A percentile compares a stretch with the other conserved stretches of the same genome.
phyloP scores from a whole-genome alignment of 768 basidiomycete species.

The Trametes meyenii region DNA sequence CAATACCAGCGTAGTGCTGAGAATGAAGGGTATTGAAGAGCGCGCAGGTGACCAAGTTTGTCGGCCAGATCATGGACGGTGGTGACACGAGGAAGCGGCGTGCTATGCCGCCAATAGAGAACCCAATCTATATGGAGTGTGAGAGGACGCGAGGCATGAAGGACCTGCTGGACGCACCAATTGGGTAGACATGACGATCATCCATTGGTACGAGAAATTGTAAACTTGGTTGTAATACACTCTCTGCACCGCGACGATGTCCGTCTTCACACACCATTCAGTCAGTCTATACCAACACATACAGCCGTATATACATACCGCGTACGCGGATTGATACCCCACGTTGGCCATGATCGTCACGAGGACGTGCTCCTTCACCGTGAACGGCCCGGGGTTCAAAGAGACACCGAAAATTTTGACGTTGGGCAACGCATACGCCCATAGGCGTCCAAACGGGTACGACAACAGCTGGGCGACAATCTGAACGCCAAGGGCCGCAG shows the following conservation, averaged over 20 bases:
- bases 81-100: slow-evolving; percentile 49
- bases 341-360: slow-evolving; percentile 47
- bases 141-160: background rate
- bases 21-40: slow-evolving; percentile 48
- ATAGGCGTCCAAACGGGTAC: slow-evolving; percentile 64
- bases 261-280: slow-evolving; percentile 34
- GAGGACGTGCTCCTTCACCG: slow-evolving; percentile 72
- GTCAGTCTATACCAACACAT: too few species aligned
- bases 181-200: slow-evolving; percentile 45
- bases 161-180: slow-evolving; percentile 10
- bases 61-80: slow-evolving; percentile 50
- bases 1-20: slow-evolving; percentile 45
- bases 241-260: slow-evolving; percentile 48
- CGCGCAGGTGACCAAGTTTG: slow-evolving; percentile 45
- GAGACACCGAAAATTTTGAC: slow-evolving; percentile 52
- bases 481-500: slow-evolving; percentile 17
- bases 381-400: slow-evolving; percentile 71
- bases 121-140: slow-evolving; percentile 36
- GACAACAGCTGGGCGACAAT: slow-evolving; percentile 70
- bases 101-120: slow-evolving; percentile 47
- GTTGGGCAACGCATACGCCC: slow-evolving; percentile 57
- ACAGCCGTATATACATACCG: slow-evolving; percentile 20
- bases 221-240: slow-evolving; percentile 46
- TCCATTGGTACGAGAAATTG: slow-evolving; percentile 43
- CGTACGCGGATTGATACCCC: slow-evolving; percentile 37